Evolutionary conservation across 2,329 filamentous ascomycete species (phyloP), one percentile per base, ranked within the genome.

Genomic region (Clarireedia monteithiana): DNA sequence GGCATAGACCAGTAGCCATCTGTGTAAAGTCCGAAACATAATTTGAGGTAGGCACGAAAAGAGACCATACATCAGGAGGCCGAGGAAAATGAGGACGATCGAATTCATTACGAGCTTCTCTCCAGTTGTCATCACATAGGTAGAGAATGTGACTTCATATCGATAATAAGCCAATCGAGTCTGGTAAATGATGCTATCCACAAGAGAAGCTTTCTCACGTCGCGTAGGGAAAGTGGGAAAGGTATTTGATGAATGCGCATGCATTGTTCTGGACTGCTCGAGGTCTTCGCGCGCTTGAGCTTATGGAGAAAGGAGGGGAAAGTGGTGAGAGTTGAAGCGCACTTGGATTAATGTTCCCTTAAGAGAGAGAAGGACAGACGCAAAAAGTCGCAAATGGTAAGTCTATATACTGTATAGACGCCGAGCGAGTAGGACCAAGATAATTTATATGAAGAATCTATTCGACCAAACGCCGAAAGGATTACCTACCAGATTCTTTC

Each of bases 91-190:
- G 1, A 74, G 39, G 24, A 74, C 67, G 48, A 74, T 70, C 5
- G 67, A 64, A 58, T 75, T 75, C 56, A 72, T 67, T 10, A 72
- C 67, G 7, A 71, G 59, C 56, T 74, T 77, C 60, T 77, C 74
- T 48, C 62, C 67, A 1, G 72, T 67, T 0, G 71, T 74, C 70
- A 76, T 69, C 24, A 74, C 67, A 59, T 75, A 75, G 6, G 73
- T 62, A 5, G 71, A 70, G 55, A 72, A 75, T 3, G 73, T 76
- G 48, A 76, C 72, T 61, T 76, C 73, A 59, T 75, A 76, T 53
- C 70, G 72, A 59, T 76, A 75, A 23, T 61, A 57, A 34, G 56
- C 50, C 4, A 62, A 51, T 6, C 42, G 45, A 14, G 61, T 6
- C 10, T 58, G 48, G 3, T 56, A 50, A 23, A 45, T 14, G 4